Evolutionary conservation across 2,329 filamentous ascomycete species (phyloP), one percentile per base, ranked within the genome.

Genomic region (Helotiales sp.): DNA sequence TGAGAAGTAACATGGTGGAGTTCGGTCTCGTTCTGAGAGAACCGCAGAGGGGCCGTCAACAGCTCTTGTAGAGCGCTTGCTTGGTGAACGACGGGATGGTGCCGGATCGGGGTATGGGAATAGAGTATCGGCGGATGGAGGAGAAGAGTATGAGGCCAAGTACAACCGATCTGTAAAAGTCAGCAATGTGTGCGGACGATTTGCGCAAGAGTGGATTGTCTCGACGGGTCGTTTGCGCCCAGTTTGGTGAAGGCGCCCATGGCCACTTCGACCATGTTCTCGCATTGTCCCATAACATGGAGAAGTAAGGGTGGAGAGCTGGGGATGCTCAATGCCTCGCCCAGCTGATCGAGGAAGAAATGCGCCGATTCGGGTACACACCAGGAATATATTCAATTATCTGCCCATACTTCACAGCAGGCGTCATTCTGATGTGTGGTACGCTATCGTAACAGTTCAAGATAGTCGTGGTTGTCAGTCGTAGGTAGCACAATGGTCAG

Each of bases 301-400:
- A 71, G 69, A 58, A 52, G 34, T 75, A 74, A 73, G 54, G 54
- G 74, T 75, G 64, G 64, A 68, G 64, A 32, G 64, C 63, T 59
- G 54, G 58, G 34, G n/a, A 62, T 63, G 58, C 66, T 52, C 63
- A 70, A 65, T 67, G 65, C 55, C 64, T n/a, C 37, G 69, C 64
- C 54, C 60, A 62, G 64, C 30, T 49, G 28, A 1, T 47, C 20
- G 37, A 34, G 47, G 65, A 62, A 47, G 58, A 47, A 49, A 64
- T 69, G 55, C 63, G 28, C 17, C 65, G 55, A 52, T 66, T 62
- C 57, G 49, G 37, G 54, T 65, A 64, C 87, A 76, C 85, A 97
- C 93, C 92, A 84, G 93, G 92, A 76, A 97, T 97, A 81, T 97
- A 97, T 84, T 97, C 94, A 78, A 97, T 94, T 75, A 97, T 89